Evolutionary conservation across 169 alveolate genomes (phyloP), one percentile per base, ranked within the genome.

Genomic region (Babesia gibsoni): DNA sequence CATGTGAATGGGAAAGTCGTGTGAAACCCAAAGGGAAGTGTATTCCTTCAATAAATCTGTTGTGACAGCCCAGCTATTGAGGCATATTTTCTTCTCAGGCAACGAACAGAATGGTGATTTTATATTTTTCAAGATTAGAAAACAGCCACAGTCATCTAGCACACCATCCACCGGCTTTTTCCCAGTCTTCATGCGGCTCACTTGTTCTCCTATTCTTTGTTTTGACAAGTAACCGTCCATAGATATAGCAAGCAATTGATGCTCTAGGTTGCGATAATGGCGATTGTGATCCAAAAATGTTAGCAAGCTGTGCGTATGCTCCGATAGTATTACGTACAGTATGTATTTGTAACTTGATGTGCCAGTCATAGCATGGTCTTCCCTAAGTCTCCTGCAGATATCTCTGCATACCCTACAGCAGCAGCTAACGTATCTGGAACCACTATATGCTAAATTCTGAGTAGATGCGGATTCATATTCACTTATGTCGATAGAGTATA

Each of bases 211-310:
- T 16, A 52, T 23, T 2, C 52, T 46, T 7, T 29, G 30, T 22
- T 69, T 2, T 23, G 54, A 49, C 0, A 72, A 22, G 48, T 23
- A 56, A 4, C 54, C 52, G 45, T 72, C 68, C 10, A 58, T 53
- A 23, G 73, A 39, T 2, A 46, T 33, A 12, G 32, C n/a, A 16
- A 72, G 52, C 8, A 72, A 39, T 36, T 49, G 59, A 54, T 72
- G 68, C 46, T 72, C 83, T 0, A 72, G 18, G 30, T 52, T 72
- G 1, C 14, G 25, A 1, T 30, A 25, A 18, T 41, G 23, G n/a
- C n/a, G 16, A 37, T 72, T 72, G 43, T 72, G 83, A n/a, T 54
- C 67, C 20, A 72, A 20, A 41, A 72, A 72, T 2, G 39, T 46
- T 27, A 46, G 16, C 29, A 72, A 10, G 16, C 45, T 35, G 0